Percentiles rank a stretch among this genome's conserved stretches.
Conservation (phyloP, 306 rosid species). For the Urtica urens region DNA sequence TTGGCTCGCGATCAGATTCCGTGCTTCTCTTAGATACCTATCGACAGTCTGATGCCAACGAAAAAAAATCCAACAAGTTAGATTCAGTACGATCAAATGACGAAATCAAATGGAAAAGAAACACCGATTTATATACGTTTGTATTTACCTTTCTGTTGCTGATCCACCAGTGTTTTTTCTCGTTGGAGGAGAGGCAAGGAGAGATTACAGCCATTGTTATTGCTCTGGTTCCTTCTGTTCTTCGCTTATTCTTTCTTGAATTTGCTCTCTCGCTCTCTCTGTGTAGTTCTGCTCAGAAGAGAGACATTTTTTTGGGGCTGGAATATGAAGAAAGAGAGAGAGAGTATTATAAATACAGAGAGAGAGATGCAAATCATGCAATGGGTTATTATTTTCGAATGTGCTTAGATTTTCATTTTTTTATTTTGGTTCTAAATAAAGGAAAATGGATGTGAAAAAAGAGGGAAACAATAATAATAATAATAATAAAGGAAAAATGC, state of each 20-base stretch:
- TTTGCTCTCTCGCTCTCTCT: constrained; percentile 1
- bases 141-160: constrained; percentile 62
- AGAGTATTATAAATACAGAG: not conserved
- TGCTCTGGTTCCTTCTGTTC: not conserved
- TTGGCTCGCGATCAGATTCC: constrained; percentile 53
- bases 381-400: constrained; percentile 3
- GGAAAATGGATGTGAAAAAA: constrained; percentile 8
- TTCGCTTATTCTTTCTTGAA: not conserved
- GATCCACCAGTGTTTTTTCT: constrained; percentile 96
- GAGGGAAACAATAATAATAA: not conserved
- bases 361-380: constrained; percentile 14
- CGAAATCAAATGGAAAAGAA: not conserved
- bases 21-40: constrained; percentile 61
- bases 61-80: not conserved
- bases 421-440: constrained; percentile 15
- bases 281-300: constrained; percentile 10
- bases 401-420: constrained; percentile 6
- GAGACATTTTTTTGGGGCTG: constrained; percentile 22
- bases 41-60: constrained; percentile 50
- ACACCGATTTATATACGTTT: not conserved
- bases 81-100: not conserved
- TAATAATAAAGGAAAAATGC: constrained; percentile 19
- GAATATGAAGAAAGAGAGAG: constrained; percentile 8
- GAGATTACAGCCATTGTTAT: constrained; percentile 46
- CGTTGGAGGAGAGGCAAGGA: constrained; percentile 30